Evolutionary conservation across 257 asterid species (phyloP).

Genomic region (Salvia hispanica): DNA sequence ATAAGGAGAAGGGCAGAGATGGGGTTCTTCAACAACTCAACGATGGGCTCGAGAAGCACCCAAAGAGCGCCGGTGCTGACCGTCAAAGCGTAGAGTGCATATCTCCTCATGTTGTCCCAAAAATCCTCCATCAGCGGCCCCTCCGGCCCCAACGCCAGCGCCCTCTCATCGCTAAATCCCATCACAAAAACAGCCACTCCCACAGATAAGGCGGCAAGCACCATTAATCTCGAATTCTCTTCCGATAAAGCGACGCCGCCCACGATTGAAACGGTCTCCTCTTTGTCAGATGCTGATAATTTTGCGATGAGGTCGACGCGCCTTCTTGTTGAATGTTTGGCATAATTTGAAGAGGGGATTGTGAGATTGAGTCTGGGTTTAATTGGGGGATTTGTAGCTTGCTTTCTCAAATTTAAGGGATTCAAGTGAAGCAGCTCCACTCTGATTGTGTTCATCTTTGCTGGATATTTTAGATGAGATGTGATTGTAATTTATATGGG

Average conservation of each 20-base stretch:
- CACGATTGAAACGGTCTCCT: neutral
- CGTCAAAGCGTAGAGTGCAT: constrained; percentile 74
- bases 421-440: constrained; percentile 37
- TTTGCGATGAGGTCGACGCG: neutral
- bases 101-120: constrained; percentile 98
- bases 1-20: constrained; percentile 73
- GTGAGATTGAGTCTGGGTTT: constrained; percentile 27
- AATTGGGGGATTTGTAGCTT: constrained; percentile 20
- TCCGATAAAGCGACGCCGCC: constrained; percentile 19
- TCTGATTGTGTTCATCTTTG: constrained; percentile 47
- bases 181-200: constrained; percentile 59
- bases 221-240: constrained; percentile 42
- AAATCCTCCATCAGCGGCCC: constrained; percentile 95
- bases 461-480: constrained; percentile 12
- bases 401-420: constrained; percentile 32
- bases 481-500: constrained; percentile 29
- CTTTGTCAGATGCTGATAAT: neutral
- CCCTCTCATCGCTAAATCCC: constrained; percentile 74
- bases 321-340: neutral
- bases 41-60: constrained; percentile 65
- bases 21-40: constrained; percentile 76
- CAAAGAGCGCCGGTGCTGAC: constrained; percentile 85
- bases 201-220: constrained; percentile 52
- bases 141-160: constrained; percentile 83
- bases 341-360: neutral